Percentiles rank a stretch among this genome's conserved stretches.
Evolutionary conservation across 23 red algal species (phyloP).

Genomic region (Gracilaria domingensis): DNA sequence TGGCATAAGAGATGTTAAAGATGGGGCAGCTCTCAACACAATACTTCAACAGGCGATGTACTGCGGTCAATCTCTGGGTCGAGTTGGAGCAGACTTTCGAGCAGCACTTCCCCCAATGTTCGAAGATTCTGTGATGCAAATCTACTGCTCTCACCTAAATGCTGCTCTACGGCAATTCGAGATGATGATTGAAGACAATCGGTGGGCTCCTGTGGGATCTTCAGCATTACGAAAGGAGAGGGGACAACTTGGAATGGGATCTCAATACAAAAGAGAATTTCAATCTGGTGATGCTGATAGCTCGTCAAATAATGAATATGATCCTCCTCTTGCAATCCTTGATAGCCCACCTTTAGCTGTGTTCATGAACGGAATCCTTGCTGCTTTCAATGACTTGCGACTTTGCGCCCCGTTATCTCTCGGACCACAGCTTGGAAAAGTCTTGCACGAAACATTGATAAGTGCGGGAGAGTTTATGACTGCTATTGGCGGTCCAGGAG

Average conservation of each 20-base stretch:
- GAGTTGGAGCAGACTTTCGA: slow-evolving; percentile 94
- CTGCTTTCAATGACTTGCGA: slow-evolving; percentile 88
- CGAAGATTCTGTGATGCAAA: slow-evolving; percentile 75
- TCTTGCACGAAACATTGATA: slow-evolving; percentile 39
- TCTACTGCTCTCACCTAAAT: slow-evolving; percentile 81
- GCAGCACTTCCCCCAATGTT: slow-evolving; percentile 78
- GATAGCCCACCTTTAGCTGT: slow-evolving; percentile 87
- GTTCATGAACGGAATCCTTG: slow-evolving; percentile 85
- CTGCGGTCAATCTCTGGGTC: slow-evolving; percentile 89
- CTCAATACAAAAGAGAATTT: background rate
- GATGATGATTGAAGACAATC: slow-evolving; percentile 80
- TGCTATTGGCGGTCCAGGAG: slow-evolving; percentile 68
- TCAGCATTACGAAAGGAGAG: slow-evolving; percentile 72
- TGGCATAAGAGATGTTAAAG: slow-evolving; percentile 76
- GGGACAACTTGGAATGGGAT: slow-evolving; percentile 4
- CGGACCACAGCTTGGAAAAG: slow-evolving; percentile 32
- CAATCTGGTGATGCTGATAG: slow-evolving; percentile 1
- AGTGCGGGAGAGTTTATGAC: slow-evolving; percentile 66
- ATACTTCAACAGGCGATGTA: slow-evolving; percentile 88
- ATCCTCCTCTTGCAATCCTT: slow-evolving; percentile 71
- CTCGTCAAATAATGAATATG: slow-evolving; percentile 35
- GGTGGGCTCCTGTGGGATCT: slow-evolving; percentile 78
- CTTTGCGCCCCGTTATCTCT: slow-evolving; percentile 68
- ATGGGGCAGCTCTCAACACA: slow-evolving; percentile 79
- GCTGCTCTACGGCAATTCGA: slow-evolving; percentile 82